phyloP scores from a whole-genome alignment of 1,139 yeast species.

The Taphrina confusa region DNA sequence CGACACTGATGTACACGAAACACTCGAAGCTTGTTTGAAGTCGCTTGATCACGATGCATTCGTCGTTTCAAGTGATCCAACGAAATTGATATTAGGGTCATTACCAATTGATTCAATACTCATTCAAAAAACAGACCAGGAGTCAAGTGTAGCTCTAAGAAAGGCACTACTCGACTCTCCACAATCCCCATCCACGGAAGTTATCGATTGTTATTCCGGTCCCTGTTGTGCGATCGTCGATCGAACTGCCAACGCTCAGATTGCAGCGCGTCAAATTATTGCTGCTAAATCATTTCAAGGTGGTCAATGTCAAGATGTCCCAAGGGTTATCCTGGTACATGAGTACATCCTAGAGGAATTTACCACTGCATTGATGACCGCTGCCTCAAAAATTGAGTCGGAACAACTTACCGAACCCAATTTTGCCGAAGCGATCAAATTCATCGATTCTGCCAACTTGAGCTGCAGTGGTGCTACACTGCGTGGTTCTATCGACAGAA shows the following conservation, averaged over 20 bases:
- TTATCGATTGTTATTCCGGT: not conserved
- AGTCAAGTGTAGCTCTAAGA: not conserved
- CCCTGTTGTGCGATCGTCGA: not conserved
- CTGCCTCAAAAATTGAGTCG: not conserved
- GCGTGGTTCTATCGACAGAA: not conserved
- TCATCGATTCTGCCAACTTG: not conserved
- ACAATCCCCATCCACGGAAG: not conserved
- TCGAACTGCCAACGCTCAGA: not conserved
- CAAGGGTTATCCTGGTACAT: not conserved
- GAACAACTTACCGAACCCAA: not conserved
- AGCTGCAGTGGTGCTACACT: not conserved
- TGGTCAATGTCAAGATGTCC: not conserved
- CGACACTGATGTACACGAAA: not conserved
- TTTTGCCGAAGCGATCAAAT: not conserved
- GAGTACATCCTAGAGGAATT: not conserved
- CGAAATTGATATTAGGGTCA: not conserved
- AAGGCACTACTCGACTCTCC: not conserved
- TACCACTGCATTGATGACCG: not conserved
- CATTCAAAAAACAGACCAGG: not conserved
- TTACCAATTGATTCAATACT: not conserved
- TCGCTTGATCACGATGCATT: not conserved
- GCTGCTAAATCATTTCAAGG: not conserved
- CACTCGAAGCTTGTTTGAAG: not conserved
- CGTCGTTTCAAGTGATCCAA: not conserved
- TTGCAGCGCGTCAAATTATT: not conserved